Evolutionary conservation across 2,329 filamentous ascomycete species (phyloP).

Genomic region (Cordyceps cateniannulata): DNA sequence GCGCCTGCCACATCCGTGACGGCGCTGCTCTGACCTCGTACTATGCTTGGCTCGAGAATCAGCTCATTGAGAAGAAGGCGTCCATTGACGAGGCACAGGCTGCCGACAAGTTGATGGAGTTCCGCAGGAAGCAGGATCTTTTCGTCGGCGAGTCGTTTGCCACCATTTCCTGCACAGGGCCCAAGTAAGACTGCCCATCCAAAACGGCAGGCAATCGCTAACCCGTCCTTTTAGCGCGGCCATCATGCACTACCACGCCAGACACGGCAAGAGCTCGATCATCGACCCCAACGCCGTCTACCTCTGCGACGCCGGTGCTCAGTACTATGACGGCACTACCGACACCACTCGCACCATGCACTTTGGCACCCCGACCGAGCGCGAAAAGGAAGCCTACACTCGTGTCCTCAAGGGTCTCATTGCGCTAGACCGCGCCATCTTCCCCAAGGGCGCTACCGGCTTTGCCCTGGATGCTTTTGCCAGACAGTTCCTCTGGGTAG

Average conservation of each 20-base stretch:
- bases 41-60: conserved; percentile 94
- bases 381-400: conserved; percentile 86
- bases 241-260: conserved; percentile 91
- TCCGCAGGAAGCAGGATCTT: conserved; percentile 60
- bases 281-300: conserved; percentile 86
- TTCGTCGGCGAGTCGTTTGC: conserved; percentile 91
- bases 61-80: conserved; percentile 66
- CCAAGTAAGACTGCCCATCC: conserved; percentile 45
- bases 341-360: conserved; percentile 92
- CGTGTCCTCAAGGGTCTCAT: conserved; percentile 94
- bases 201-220: not conserved
- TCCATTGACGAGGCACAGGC: conserved; percentile 80
- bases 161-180: conserved; percentile 90
- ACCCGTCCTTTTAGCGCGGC: conserved; percentile 60
- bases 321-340: conserved; percentile 91
- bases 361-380: conserved; percentile 75
- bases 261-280: conserved; percentile 70
- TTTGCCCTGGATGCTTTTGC: conserved; percentile 86
- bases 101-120: conserved; percentile 81
- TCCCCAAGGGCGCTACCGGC: conserved; percentile 91
- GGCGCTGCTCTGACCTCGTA: conserved; percentile 86
- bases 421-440: conserved; percentile 75
- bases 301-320: conserved; percentile 94
- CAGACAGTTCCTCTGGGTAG: conserved; percentile 85
- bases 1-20: conserved; percentile 86